A percentile compares a stretch with the other conserved stretches of the same genome.
phyloP scores from a whole-genome alignment of 1,284 basidiomycete genomes.

The Ustanciosporium gigantosporum region DNA sequence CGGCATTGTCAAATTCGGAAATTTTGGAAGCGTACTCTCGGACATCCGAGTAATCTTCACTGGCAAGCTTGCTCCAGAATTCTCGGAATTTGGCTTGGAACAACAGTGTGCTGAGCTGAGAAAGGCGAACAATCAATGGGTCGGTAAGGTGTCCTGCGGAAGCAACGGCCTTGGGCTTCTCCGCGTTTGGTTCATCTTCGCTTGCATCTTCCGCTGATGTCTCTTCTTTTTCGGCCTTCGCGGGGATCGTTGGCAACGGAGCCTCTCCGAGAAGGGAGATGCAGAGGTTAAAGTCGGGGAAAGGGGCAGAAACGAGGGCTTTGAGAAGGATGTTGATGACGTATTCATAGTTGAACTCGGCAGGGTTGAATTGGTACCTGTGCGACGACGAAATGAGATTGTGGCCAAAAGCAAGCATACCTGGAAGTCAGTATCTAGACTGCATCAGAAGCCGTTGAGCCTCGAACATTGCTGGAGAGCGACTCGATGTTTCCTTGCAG shows the following conservation, averaged over 20 bases:
- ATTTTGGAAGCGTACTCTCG: slow-evolving; percentile 83
- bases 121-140: slow-evolving; percentile 74
- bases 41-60: slow-evolving; percentile 69
- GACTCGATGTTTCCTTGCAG: too few species aligned
- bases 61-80: slow-evolving; percentile 72
- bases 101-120: slow-evolving; percentile 74
- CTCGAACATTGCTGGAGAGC: too few species aligned
- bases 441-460: too few species aligned
- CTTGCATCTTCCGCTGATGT: slow-evolving; percentile 20
- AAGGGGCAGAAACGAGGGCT: slow-evolving; percentile 80
- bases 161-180: slow-evolving; percentile 60
- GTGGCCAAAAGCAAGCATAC: not conserved
- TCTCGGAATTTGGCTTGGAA: slow-evolving; percentile 85
- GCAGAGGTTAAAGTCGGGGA: slow-evolving; percentile 84
- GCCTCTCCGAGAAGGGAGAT: slow-evolving; percentile 81
- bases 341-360: slow-evolving; percentile 87
- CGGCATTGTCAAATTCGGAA: slow-evolving; percentile 77
- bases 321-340: slow-evolving; percentile 93
- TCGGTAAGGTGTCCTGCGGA: slow-evolving; percentile 54
- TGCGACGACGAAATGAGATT: slow-evolving; percentile 2
- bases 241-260: slow-evolving; percentile 22
- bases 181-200: slow-evolving; percentile 24
- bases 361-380: slow-evolving; percentile 95
- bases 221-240: slow-evolving; percentile 38
- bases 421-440: not conserved